phyloP scores from a whole-genome alignment of 495 filamentous ascomycete species.

The Xylaria cubensis region DNA sequence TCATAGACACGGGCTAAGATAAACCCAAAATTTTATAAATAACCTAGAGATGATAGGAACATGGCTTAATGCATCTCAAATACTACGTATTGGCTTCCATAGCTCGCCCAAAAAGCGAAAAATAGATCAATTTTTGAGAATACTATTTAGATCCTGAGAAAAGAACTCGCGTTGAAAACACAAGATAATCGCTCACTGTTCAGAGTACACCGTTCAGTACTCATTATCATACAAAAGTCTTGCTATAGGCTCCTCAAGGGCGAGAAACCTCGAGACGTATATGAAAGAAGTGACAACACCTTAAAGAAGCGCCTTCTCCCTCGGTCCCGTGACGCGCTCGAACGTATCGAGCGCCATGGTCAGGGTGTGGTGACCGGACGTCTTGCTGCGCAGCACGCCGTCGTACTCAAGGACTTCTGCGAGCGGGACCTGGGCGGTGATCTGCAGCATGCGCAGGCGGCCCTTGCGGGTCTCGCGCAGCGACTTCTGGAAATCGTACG shows the following conservation, averaged over 20 bases:
- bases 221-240: background rate
- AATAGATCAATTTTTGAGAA: background rate
- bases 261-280: background rate
- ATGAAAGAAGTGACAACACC: background rate
- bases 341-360: conserved; percentile 92
- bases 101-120: background rate
- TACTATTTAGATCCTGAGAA: background rate
- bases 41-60: background rate
- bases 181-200: background rate
- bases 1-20: background rate
- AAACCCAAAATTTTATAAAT: background rate
- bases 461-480: conserved; percentile 49
- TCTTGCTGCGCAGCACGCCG: conserved; percentile 86
- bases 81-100: background rate
- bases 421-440: conserved; percentile 85
- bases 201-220: background rate
- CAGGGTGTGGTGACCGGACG: conserved; percentile 87
- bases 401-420: conserved; percentile 98
- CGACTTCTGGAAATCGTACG: conserved; percentile 68
- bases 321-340: conserved; percentile 74
- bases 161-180: background rate
- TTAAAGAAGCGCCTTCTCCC: conserved; percentile 49
- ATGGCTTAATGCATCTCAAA: background rate
- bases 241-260: background rate
- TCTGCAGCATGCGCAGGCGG: conserved; percentile 55